Evolutionary conservation across 345 rosid genomes (phyloP), one percentile per base, ranked within the genome.

Genomic region (Linum tenue): DNA sequence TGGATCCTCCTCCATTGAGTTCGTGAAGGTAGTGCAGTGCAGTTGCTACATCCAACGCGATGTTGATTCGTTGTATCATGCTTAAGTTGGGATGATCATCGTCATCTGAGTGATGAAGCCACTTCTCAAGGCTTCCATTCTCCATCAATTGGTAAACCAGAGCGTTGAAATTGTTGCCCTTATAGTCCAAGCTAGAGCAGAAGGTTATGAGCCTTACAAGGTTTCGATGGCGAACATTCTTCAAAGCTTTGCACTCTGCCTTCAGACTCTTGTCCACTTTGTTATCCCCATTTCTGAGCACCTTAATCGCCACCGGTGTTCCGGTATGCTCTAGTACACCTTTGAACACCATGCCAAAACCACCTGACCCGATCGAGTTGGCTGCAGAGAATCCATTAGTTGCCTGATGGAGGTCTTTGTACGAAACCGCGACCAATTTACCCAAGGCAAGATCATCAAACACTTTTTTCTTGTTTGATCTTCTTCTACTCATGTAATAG

Each of bases 11-110:
- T 7, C 51, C 37, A 9, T 65, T 71, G 7, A 36, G 60, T 36
- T 43, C 60, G 64, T 77, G 78, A 41, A 74, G 76, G 63, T 74
- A 74, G 15, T 65, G 73, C 37, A 77, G 55, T 0, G 73, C 81
- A 37, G 41, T 15, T 3, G 70, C 76, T 38, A 78, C 71, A 44
- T 66, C 76, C 0, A 78, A 37, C 1, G 74, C 76, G 16, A 71
- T 71, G 41, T 69, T 43, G 2, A 64, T 50, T 5, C 60, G 9
- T 50, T 35, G 42, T 48, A 4, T 15, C 37, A 16, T 40, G 39
- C 10, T 17, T 5, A 51, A 50, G 38, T 59, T 56, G 39, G 31
- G 31, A 22, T 36, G 58, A 37, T 40, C 63, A 59, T 3, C 44
- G 0, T 44, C 10, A 2, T 44, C 51, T 3, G 51, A 44, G 3